A percentile compares a stretch with the other conserved stretches of the same genome.
Conservation (phyloP, 2,329 filamentous ascomycete species). For the Lecanosticta acicola region DNA sequence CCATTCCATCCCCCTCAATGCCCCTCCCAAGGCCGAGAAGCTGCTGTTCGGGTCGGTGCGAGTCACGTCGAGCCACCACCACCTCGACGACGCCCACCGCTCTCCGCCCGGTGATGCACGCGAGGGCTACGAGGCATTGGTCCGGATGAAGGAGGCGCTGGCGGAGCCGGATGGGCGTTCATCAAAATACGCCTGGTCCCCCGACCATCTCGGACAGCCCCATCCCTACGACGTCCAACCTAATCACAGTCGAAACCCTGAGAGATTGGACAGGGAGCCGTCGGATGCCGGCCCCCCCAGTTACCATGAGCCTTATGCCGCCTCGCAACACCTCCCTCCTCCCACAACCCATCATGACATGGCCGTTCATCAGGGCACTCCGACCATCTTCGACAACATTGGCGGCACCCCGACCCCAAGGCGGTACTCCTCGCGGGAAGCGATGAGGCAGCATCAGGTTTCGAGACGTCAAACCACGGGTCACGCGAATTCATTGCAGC, state of each 20-base stretch:
- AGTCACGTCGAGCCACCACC: constrained; percentile 1
- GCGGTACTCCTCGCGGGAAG: constrained; percentile 7
- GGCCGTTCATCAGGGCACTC: constrained; percentile 36
- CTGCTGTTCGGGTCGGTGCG: constrained; percentile 12
- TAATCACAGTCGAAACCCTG: constrained; percentile 13
- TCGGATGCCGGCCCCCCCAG: constrained; percentile 26
- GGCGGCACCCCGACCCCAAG: constrained; percentile 15
- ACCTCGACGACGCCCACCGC: not conserved
- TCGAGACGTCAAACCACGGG: constrained; percentile 19
- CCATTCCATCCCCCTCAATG: constrained; percentile 16
- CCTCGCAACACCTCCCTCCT: constrained; percentile 40
- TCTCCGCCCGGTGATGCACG: not conserved
- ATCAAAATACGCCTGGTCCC: constrained; percentile 11
- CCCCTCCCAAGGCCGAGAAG: constrained; percentile 18
- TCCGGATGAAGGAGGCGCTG: constrained; percentile 14
- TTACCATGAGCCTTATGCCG: constrained; percentile 22
- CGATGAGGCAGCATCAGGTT: constrained; percentile 13
- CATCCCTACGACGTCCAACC: constrained; percentile 14
- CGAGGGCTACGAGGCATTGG: constrained; percentile 3
- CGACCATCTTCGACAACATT: constrained; percentile 20
- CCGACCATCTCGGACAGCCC: constrained; percentile 11
- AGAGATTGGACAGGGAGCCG: constrained; percentile 22
- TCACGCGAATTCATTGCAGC: constrained; percentile 32
- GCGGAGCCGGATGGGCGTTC: not conserved
- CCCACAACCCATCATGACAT: constrained; percentile 41